Percentiles rank a stretch among this genome's conserved stretches.
Evolutionary conservation across 2,329 filamentous ascomycete genomes (phyloP).

Genomic region (Metarhizium rileyi): DNA sequence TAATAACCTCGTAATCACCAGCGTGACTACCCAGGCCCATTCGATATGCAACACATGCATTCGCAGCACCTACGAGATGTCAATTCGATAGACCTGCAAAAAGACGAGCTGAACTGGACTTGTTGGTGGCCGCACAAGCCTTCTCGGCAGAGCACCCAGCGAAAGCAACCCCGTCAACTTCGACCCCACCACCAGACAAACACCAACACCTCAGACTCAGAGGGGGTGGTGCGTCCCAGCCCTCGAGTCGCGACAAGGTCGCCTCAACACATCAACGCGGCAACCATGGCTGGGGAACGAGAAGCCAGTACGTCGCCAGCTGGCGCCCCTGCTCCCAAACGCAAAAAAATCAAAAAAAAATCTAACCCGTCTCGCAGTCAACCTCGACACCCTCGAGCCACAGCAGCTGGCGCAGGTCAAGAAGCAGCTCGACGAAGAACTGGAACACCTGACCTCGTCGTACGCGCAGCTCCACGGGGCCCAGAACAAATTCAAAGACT

Average conservation of each 20-base stretch:
- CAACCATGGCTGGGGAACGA: conserved; percentile 23
- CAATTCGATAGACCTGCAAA: neutral
- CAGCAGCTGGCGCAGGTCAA: conserved; percentile 87
- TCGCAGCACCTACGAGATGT: neutral
- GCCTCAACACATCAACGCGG: neutral
- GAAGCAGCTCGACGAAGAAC: conserved; percentile 90
- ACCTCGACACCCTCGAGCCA: conserved; percentile 65
- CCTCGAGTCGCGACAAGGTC: neutral
- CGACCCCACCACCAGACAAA: neutral
- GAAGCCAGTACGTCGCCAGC: conserved; percentile 19
- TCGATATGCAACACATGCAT: neutral
- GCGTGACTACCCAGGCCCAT: neutral
- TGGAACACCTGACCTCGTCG: conserved; percentile 85
- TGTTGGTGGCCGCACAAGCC: neutral
- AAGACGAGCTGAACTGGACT: too few relatives aligned
- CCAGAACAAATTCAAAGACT: conserved; percentile 87
- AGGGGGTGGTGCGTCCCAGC: neutral
- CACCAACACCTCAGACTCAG: too few relatives aligned
- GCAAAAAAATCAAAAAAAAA: too few relatives aligned
- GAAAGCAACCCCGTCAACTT: too few relatives aligned
- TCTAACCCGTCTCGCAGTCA: conserved; percentile 30
- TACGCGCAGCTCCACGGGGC: conserved; percentile 85
- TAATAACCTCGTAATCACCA: neutral
- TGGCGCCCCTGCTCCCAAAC: neutral
- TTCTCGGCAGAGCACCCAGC: neutral